Percentiles rank a stretch among this genome's conserved stretches.
phyloP scores from a whole-genome alignment of 495 filamentous ascomycete species.

The Articulospora tetracladia region DNA sequence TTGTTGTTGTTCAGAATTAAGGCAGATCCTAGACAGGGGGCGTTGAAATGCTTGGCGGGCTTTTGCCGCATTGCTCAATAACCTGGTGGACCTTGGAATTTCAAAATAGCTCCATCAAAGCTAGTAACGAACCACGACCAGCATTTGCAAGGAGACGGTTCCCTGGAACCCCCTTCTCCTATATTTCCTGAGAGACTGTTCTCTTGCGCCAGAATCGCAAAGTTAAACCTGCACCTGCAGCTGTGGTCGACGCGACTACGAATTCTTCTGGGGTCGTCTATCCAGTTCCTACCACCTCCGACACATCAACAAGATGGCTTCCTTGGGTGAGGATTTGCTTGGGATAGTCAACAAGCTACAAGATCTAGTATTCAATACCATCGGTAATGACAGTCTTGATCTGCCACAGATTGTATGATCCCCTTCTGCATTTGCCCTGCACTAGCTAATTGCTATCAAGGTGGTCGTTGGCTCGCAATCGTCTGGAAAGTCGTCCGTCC shows the following conservation, averaged over 20 bases:
- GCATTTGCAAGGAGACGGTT: neutral
- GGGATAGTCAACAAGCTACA: constrained; percentile 94
- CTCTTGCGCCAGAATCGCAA: neutral
- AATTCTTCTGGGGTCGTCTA: neutral
- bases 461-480: constrained; percentile 99
- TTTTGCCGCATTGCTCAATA: neutral
- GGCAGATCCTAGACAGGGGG: neutral
- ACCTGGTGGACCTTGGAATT: neutral
- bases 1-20: no score
- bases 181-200: neutral
- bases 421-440: neutral
- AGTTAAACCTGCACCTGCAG: neutral
- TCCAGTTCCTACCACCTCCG: neutral
- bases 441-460: constrained; percentile 40
- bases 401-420: constrained; percentile 89
- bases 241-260: constrained; percentile 17
- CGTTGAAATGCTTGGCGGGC: neutral
- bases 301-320: constrained; percentile 38
- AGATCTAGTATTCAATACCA: constrained; percentile 98
- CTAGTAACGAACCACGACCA: neutral
- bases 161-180: constrained; percentile 1
- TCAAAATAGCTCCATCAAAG: neutral
- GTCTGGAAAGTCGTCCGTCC: constrained; percentile 97
- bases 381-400: constrained; percentile 97
- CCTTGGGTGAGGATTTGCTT: constrained; percentile 87